phyloP scores from a whole-genome alignment of 495 filamentous ascomycete genomes.

The Annulohypoxylon stygium region DNA sequence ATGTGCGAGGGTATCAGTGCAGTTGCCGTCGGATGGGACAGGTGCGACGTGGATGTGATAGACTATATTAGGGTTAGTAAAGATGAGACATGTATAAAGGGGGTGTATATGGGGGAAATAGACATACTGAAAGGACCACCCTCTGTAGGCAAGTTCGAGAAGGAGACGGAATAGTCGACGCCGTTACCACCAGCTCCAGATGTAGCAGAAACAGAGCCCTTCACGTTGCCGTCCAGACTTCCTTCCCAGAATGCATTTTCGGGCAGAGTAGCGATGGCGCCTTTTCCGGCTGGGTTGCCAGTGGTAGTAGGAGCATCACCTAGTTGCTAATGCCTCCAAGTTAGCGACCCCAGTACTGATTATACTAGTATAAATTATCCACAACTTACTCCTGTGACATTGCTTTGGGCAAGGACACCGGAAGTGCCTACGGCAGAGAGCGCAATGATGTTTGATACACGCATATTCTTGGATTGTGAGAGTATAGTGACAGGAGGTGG shows the following conservation, averaged over 20 bases:
- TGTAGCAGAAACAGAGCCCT: constrained; percentile 71
- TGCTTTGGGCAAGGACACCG: constrained; percentile 56
- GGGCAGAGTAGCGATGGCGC: constrained; percentile 72
- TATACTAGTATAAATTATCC: constrained; percentile 22
- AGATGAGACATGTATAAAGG: neutral
- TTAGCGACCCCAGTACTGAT: constrained; percentile 31
- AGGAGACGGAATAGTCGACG: constrained; percentile 69
- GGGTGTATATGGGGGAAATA: constrained; percentile 27
- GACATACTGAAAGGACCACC: constrained; percentile 78
- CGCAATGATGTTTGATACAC: constrained; percentile 53
- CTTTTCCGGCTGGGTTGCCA: constrained; percentile 72
- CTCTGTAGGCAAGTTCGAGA: constrained; percentile 74
- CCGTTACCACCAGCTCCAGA: constrained; percentile 71
- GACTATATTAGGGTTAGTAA: constrained; percentile 59
- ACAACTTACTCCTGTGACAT: constrained; percentile 51
- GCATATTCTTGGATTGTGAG: constrained; percentile 54
- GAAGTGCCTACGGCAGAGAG: constrained; percentile 56
- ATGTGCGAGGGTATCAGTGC: constrained; percentile 76
- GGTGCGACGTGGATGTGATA: constrained; percentile 87
- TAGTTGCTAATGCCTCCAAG: constrained; percentile 50
- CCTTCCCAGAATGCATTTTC: constrained; percentile 62
- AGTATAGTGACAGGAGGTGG: neutral
- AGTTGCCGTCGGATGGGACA: constrained; percentile 82
- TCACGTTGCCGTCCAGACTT: constrained; percentile 67
- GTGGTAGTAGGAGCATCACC: constrained; percentile 68